Conservation (phyloP, 192 early-diverging fungal species). For the Tieghemiomyces parasiticus region DNA sequence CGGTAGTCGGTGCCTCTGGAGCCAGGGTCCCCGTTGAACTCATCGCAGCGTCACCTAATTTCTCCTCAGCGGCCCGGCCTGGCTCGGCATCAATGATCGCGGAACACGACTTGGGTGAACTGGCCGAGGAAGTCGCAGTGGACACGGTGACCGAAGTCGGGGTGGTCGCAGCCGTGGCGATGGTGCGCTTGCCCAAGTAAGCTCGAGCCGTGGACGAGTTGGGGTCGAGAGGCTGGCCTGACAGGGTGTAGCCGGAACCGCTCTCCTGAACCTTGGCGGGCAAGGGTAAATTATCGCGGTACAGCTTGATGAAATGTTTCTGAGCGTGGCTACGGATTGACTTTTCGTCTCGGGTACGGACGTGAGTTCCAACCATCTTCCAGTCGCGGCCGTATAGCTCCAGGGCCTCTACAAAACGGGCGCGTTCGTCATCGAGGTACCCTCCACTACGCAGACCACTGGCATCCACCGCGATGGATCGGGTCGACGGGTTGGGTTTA, state of each 20-base stretch:
- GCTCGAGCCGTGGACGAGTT: slow-evolving; percentile 72
- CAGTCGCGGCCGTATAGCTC: slow-evolving; percentile 74
- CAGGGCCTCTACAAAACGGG: slow-evolving; percentile 55
- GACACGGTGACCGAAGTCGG: too few species aligned
- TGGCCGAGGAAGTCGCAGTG: background rate
- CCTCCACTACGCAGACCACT: slow-evolving; percentile 34
- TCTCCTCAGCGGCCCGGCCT: too few species aligned
- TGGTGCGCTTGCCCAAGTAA: slow-evolving; percentile 31
- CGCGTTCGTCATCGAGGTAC: slow-evolving; percentile 64
- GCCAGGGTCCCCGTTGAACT: background rate
- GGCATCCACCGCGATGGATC: too few species aligned
- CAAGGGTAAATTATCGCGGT: slow-evolving; percentile 59
- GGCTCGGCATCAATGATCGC: too few species aligned
- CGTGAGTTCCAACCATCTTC: slow-evolving; percentile 54
- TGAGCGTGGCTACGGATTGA: slow-evolving; percentile 82
- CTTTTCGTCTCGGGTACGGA: slow-evolving; percentile 64
- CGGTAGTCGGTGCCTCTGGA: background rate
- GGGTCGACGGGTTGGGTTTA: too few species aligned
- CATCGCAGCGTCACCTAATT: too few species aligned
- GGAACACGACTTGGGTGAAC: too few species aligned
- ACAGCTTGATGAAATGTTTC: slow-evolving; percentile 87
- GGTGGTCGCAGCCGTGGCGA: background rate
- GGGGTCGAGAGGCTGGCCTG: slow-evolving; percentile 77
- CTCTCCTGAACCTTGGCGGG: slow-evolving; percentile 61
- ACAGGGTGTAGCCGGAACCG: slow-evolving; percentile 65